Conservation (phyloP, 306 rosid species). For the Trifolium fragiferum region DNA sequence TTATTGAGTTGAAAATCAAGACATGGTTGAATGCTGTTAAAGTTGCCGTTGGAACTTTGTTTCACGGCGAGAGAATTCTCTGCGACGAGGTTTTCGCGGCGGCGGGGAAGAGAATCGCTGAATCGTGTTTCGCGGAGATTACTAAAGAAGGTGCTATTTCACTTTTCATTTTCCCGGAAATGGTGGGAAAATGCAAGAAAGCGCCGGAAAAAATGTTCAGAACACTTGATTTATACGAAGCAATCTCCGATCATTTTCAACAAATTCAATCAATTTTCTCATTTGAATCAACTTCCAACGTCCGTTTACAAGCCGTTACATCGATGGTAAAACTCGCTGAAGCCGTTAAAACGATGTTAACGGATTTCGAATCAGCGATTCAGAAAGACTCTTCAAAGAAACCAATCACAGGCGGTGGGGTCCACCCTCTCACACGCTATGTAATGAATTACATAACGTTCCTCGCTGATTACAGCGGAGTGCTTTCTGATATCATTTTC, state of each 20-base stretch:
- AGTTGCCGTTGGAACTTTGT: conserved; percentile 62
- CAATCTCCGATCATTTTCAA: conserved; percentile 56
- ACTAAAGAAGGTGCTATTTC: conserved; percentile 56
- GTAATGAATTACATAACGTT: conserved; percentile 76
- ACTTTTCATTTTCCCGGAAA: conserved; percentile 76
- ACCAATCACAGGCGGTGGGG: conserved; percentile 62
- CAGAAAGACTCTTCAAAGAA: conserved; percentile 65
- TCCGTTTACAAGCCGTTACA: conserved; percentile 55
- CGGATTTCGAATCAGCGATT: conserved; percentile 74
- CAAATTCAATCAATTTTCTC: conserved; percentile 77
- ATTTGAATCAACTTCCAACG: conserved; percentile 56
- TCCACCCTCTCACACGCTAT: conserved; percentile 83
- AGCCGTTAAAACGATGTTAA: conserved; percentile 55
- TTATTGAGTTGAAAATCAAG: conserved; percentile 66
- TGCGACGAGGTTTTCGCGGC: conserved; percentile 61
- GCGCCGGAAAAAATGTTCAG: conserved; percentile 76
- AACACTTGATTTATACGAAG: conserved; percentile 69
- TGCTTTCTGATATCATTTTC: conserved; percentile 57
- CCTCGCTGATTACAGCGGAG: conserved; percentile 65
- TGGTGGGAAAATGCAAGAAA: conserved; percentile 76
- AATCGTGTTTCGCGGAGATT: conserved; percentile 67
- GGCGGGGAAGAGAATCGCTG: conserved; percentile 48
- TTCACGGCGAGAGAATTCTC: conserved; percentile 72
- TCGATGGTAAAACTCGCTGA: conserved; percentile 51
- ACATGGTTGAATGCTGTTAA: conserved; percentile 70